Evolutionary conservation across 345 rosid species (phyloP).

Genomic region (Citrus sinensis): DVS_A1.0 CM039164.1:28736001-28736500

Average conservation of each 20-base stretch:
- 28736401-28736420: background rate
- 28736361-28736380: background rate
- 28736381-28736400: background rate
- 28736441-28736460: background rate
- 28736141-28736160: slow-evolving; percentile 33
- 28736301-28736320: background rate
- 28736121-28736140: background rate
- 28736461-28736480: slow-evolving; percentile 1
- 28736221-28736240: background rate
- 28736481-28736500: slow-evolving; percentile 34
- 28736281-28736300: background rate
- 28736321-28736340: background rate
- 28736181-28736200: slow-evolving; percentile 16
- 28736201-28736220: slow-evolving; percentile 9
- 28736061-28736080: slow-evolving; percentile 2
- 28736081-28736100: background rate
- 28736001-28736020: slow-evolving; percentile 61
- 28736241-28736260: background rate
- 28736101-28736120: background rate
- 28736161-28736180: slow-evolving; percentile 20
- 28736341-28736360: background rate
- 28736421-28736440: background rate
- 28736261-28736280: background rate
- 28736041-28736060: slow-evolving; percentile 19
- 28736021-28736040: slow-evolving; percentile 59